Evolutionary conservation across 441 rosid genomes (phyloP).

Genomic region (Raphanus hybrid): DNA sequence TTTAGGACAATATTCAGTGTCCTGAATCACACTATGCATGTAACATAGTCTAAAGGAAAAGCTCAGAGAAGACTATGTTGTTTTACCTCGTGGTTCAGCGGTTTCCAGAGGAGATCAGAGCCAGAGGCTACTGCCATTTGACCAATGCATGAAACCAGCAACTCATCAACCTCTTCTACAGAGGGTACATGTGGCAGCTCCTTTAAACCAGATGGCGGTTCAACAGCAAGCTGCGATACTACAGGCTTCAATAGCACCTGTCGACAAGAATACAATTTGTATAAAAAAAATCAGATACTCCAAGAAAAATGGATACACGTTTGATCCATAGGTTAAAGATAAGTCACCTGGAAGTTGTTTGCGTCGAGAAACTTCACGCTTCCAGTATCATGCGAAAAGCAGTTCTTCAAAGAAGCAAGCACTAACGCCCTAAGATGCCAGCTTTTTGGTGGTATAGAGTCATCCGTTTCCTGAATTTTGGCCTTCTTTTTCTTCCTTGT

Average conservation of each 20-base stretch:
- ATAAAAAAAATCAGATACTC: neutral
- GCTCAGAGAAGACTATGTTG: conserved; percentile 8
- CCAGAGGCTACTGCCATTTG: conserved; percentile 97
- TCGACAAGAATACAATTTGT: conserved; percentile 10
- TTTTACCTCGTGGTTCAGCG: conserved; percentile 92
- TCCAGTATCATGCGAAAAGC: conserved; percentile 85
- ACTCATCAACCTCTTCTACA: conserved; percentile 74
- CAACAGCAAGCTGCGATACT: conserved; percentile 74
- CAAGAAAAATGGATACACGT: neutral
- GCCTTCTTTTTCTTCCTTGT: conserved; percentile 83
- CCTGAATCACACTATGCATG: neutral
- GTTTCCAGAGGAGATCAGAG: conserved; percentile 93
- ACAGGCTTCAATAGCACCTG: conserved; percentile 91
- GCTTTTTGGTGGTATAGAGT: conserved; percentile 49
- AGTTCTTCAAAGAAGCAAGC: conserved; percentile 79
- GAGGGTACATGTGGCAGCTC: conserved; percentile 67
- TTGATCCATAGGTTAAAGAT: conserved; percentile 9
- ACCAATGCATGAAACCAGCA: conserved; percentile 78
- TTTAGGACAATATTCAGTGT: neutral
- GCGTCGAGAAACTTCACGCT: conserved; percentile 81
- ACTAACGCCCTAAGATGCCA: conserved; percentile 92
- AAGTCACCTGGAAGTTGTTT: conserved; percentile 78
- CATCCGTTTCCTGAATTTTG: conserved; percentile 58
- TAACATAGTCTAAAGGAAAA: conserved; percentile 1
- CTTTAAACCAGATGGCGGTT: conserved; percentile 66